Evolutionary conservation across 495 filamentous ascomycete genomes (phyloP).

Genomic region (Parachaetomium inaequale): DNA sequence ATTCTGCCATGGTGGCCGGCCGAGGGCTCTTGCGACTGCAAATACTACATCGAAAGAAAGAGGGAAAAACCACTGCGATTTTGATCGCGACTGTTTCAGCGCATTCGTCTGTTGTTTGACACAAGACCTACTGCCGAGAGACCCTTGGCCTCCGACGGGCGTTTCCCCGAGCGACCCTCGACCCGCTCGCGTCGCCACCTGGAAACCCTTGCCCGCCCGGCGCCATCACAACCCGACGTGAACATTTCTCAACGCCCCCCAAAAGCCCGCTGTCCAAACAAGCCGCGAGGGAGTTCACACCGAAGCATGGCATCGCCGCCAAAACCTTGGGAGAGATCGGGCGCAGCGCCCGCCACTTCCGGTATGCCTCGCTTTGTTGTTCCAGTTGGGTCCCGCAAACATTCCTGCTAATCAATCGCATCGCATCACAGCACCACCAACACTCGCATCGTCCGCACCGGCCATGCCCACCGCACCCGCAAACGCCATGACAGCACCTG

Average conservation of each 20-base stretch:
- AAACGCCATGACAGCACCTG: constrained; percentile 43
- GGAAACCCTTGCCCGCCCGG: constrained; percentile 14
- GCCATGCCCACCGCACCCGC: constrained; percentile 51
- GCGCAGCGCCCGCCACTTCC: constrained; percentile 54
- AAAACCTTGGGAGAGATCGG: constrained; percentile 90
- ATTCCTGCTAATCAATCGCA: constrained; percentile 11
- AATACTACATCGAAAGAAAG: not conserved
- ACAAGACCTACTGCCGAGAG: not conserved
- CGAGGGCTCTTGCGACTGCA: not conserved
- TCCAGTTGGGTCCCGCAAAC: not conserved
- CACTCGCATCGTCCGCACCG: constrained; percentile 33
- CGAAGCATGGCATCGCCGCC: constrained; percentile 69
- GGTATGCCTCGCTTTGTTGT: constrained; percentile 36
- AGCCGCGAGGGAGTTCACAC: not conserved
- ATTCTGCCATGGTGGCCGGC: constrained; percentile 6
- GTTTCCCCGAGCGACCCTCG: not conserved
- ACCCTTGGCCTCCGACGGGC: not conserved
- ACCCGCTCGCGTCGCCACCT: constrained; percentile 18
- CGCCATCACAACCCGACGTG: not conserved
- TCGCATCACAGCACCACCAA: constrained; percentile 38
- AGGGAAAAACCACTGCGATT: not conserved
- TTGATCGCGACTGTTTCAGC: not conserved
- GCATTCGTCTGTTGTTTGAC: not conserved
- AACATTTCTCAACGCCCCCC: not conserved
- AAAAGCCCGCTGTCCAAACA: not conserved